phyloP scores from a whole-genome alignment of 768 basidiomycete genomes.

The Boletus pseudopeckii region DNA sequence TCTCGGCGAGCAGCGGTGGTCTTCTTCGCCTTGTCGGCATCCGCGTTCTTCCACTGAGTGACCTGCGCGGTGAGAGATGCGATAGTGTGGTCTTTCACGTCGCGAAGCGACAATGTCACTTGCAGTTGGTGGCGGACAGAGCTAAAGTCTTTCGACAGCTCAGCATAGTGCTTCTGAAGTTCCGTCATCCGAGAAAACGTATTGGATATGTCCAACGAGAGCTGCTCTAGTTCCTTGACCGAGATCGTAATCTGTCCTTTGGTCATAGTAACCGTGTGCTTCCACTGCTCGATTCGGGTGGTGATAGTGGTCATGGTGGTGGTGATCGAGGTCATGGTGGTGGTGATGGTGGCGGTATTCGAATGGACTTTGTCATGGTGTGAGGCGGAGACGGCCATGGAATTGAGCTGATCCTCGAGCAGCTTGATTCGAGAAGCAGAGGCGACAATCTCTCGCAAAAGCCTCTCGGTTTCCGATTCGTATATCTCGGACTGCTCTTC shows the following conservation, averaged over 20 bases:
- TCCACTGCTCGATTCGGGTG: constrained; percentile 1
- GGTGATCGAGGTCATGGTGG: neutral
- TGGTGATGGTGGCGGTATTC: neutral
- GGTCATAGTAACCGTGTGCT: neutral
- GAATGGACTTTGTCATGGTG: neutral
- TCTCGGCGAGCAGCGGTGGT: neutral
- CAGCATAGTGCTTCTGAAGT: neutral
- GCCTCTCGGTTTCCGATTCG: neutral
- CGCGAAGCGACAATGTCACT: neutral
- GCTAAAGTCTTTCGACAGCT: neutral
- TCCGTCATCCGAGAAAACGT: neutral
- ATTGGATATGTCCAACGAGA: neutral
- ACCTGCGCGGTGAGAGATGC: neutral
- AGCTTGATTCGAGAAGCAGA: neutral
- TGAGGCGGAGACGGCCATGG: too few species aligned
- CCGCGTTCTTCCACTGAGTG: neutral
- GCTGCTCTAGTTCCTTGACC: constrained; percentile 2
- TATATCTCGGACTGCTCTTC: constrained; percentile 1
- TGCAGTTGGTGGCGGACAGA: neutral
- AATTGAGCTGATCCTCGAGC: constrained; percentile 1
- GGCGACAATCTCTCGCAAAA: neutral
- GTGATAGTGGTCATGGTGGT: neutral
- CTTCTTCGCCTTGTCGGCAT: neutral
- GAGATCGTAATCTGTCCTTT: neutral
- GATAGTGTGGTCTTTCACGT: neutral